These are phyloP conservation scores for Hygrocybe punicea DNA, from an alignment of 768 basidiomycete genomes.

Conservation along the genomic window DNA sequence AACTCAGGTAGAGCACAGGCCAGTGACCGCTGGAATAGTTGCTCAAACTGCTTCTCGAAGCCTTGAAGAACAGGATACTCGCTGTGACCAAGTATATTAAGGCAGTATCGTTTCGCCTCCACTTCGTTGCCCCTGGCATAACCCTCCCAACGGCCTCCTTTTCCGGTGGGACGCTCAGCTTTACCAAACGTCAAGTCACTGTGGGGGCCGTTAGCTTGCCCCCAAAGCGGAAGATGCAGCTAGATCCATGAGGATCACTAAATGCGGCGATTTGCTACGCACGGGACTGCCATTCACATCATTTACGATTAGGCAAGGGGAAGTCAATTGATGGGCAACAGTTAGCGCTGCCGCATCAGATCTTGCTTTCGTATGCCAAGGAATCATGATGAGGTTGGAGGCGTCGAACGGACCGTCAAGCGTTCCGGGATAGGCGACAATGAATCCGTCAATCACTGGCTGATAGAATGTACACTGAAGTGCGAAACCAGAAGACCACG, in stretches of 20 bases:
- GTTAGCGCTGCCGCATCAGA: not conserved
- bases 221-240: not conserved
- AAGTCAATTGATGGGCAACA: not conserved
- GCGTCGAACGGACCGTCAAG: constrained; percentile 6
- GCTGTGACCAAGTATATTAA: not conserved
- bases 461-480: constrained; percentile 2
- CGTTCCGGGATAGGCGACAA: constrained; percentile 1
- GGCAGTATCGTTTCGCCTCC: not conserved
- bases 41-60: not conserved
- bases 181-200: not conserved
- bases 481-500: constrained; percentile 4
- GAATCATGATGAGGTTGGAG: not conserved
- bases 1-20: not conserved
- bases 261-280: not conserved
- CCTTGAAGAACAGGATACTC: not conserved
- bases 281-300: not conserved
- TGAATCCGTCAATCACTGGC: constrained; percentile 1
- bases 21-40: not conserved
- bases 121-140: not conserved
- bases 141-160: not conserved
- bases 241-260: constrained; percentile 8
- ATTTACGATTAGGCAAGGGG: not conserved
- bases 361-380: constrained; percentile 1
- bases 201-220: not conserved
- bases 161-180: not conserved